Evolutionary conservation across 192 early-diverging fungal genomes (phyloP).

Genomic region (Entophlyctis luteolus): DNA sequence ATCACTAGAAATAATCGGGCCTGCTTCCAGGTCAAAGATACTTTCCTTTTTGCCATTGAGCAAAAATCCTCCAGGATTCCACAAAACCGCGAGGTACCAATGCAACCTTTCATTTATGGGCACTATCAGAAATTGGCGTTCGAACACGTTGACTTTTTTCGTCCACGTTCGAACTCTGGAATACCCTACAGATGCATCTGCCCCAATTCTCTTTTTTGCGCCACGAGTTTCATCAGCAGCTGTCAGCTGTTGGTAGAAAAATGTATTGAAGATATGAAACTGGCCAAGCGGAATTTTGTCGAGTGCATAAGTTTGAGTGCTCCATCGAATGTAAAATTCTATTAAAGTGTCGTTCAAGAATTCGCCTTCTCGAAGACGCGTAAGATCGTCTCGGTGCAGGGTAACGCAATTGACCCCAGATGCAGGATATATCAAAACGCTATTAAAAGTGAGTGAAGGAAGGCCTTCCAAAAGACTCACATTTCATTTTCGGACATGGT

Average conservation of each 20-base stretch:
- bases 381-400: conserved; percentile 60
- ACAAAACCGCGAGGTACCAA: conserved; percentile 84
- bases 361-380: conserved; percentile 62
- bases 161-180: conserved; percentile 76
- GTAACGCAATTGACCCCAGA: conserved; percentile 54
- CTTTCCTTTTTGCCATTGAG: too few relatives aligned
- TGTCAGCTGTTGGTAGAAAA: conserved; percentile 69
- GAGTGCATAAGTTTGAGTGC: background rate
- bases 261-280: conserved; percentile 78
- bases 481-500: background rate
- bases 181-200: too few relatives aligned
- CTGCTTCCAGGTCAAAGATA: too few relatives aligned
- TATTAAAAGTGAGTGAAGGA: background rate
- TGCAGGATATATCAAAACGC: conserved; percentile 52
- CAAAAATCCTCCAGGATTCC: conserved; percentile 60
- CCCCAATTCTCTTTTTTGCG: background rate
- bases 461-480: background rate
- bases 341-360: conserved; percentile 89
- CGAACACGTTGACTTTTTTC: conserved; percentile 69
- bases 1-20: too few relatives aligned
- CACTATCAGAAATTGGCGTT: conserved; percentile 71
- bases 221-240: background rate
- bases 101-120: conserved; percentile 87
- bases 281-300: conserved; percentile 30
- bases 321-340: conserved; percentile 76